A percentile compares a stretch with the other conserved stretches of the same genome.
phyloP scores from a whole-genome alignment of 495 filamentous ascomycete genomes.

The Hyaloscypha hepaticicola region DNA sequence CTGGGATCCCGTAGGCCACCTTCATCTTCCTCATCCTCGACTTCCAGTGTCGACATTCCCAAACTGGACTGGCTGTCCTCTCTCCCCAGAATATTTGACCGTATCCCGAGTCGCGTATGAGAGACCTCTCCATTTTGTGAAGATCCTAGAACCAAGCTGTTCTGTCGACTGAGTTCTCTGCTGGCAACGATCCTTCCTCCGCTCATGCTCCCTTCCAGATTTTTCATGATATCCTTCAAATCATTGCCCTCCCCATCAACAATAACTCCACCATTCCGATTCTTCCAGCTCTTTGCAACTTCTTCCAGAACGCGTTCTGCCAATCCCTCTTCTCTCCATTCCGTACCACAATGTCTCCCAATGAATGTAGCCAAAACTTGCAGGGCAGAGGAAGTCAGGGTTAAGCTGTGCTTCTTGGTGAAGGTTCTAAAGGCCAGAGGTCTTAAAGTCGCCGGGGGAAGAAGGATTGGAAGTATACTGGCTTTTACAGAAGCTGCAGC shows the following conservation, averaged over 20 bases:
- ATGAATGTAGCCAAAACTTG: constrained; percentile 84
- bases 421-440: constrained; percentile 94
- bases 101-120: constrained; percentile 37
- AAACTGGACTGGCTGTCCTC: constrained; percentile 64
- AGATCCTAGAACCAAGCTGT: constrained; percentile 50
- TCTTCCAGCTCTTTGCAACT: constrained; percentile 86
- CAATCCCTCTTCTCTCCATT: constrained; percentile 93
- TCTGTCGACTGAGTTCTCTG: constrained; percentile 54
- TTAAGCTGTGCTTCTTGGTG: constrained; percentile 96
- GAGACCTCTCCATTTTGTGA: constrained; percentile 21
- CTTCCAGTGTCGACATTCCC: constrained; percentile 57
- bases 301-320: constrained; percentile 92
- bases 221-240: constrained; percentile 76
- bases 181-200: constrained; percentile 64
- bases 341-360: constrained; percentile 88
- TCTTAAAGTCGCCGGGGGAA: constrained; percentile 81
- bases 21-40: constrained; percentile 62
- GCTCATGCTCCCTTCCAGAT: constrained; percentile 78
- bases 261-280: constrained; percentile 76
- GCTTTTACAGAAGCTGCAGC: constrained; percentile 51
- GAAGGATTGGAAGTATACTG: constrained; percentile 81
- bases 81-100: constrained; percentile 43
- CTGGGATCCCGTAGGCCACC: constrained; percentile 60
- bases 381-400: constrained; percentile 83
- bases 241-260: constrained; percentile 77